Conservation (phyloP, 495 filamentous ascomycete species). For the Hypoxylon fragiforme region DNA sequence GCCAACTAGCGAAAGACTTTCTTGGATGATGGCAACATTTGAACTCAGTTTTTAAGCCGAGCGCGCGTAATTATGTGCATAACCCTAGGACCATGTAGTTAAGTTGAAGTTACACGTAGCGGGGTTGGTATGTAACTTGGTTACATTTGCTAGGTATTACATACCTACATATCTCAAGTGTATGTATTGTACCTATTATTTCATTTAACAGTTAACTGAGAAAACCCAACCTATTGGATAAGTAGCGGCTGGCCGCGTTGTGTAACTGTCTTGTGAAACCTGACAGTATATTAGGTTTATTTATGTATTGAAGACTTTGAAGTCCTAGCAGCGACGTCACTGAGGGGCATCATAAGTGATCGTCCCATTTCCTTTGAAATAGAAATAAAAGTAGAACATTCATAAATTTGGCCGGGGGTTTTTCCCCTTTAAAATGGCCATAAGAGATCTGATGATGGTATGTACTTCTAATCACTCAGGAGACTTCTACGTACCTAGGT, state of each 20-base stretch:
- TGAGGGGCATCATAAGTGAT: constrained; percentile 14
- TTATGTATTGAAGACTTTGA: too few species aligned
- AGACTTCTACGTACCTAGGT: too few species aligned
- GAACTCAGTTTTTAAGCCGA: neutral
- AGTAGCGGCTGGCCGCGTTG: constrained; percentile 10
- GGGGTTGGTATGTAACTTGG: too few species aligned
- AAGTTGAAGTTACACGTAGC: too few species aligned
- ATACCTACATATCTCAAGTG: too few species aligned
- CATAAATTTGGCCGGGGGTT: neutral
- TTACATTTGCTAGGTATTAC: too few species aligned
- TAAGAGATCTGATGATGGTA: neutral
- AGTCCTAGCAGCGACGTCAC: constrained; percentile 24
- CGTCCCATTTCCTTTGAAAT: neutral
- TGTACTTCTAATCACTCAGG: too few species aligned
- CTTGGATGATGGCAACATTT: neutral
- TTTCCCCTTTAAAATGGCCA: neutral
- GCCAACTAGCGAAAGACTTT: neutral
- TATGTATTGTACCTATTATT: neutral
- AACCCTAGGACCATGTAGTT: too few species aligned
- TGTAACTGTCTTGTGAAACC: neutral
- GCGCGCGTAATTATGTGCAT: neutral
- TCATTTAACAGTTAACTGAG: neutral
- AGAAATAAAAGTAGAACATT: neutral
- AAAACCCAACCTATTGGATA: constrained; percentile 5
- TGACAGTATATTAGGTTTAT: too few species aligned